Evolutionary conservation across 2,329 filamentous ascomycete genomes (phyloP).

Genomic region (Sclerotinia borealis): DNA sequence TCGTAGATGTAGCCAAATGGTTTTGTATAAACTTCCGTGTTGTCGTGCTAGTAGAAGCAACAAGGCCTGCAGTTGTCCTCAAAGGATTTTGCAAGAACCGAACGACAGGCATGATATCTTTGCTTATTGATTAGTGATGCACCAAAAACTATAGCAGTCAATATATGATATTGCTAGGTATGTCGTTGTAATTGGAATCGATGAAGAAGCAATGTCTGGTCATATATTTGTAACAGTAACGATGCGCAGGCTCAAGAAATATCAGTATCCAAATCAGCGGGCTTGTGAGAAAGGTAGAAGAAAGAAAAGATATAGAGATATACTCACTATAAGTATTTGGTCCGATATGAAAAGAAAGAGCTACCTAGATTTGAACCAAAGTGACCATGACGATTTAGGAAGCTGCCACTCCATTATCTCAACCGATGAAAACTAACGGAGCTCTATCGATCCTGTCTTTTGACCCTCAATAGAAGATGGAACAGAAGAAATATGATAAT

Average conservation of each 20-base stretch:
- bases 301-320: neutral
- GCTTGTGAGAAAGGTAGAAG: neutral
- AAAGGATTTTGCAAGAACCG: neutral
- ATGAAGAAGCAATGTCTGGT: conserved; percentile 1
- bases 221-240: neutral
- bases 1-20: neutral
- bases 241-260: neutral
- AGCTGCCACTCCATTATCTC: neutral
- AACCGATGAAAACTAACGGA: neutral
- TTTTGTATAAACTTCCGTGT: neutral
- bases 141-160: neutral
- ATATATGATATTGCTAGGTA: neutral
- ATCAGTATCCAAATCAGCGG: conserved; percentile 1
- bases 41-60: neutral
- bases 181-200: neutral
- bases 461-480: neutral
- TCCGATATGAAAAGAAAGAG: neutral
- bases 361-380: neutral
- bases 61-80: neutral
- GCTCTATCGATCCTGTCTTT: neutral
- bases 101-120: neutral
- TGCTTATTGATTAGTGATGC: neutral
- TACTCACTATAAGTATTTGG: neutral
- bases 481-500: neutral
- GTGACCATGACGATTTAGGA: neutral